Evolutionary conservation across 2,329 filamentous ascomycete species (phyloP).

Genomic region (Paraphoma chrysanthemicola): DNA sequence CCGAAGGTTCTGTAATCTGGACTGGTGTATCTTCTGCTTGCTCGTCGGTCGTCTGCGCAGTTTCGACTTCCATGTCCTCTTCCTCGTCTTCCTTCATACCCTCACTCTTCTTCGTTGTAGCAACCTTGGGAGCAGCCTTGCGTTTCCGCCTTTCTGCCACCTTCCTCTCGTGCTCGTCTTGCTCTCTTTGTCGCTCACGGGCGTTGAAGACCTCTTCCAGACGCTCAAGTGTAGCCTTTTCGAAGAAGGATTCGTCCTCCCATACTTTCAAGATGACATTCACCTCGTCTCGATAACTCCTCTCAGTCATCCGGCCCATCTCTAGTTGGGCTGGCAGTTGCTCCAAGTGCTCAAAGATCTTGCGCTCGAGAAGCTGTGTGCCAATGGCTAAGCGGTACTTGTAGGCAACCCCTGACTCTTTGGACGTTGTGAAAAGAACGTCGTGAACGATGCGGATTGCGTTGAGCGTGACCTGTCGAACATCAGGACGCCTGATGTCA

Average conservation of each 20-base stretch:
- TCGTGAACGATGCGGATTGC: conserved; percentile 83
- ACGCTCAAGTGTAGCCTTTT: conserved; percentile 34
- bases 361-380: conserved; percentile 69
- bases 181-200: conserved; percentile 48
- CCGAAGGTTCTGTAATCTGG: background rate
- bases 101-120: conserved; percentile 9
- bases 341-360: conserved; percentile 78
- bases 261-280: conserved; percentile 44
- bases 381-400: conserved; percentile 85
- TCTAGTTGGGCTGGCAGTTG: conserved; percentile 72
- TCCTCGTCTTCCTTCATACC: conserved; percentile 16
- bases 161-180: conserved; percentile 71
- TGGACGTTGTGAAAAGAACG: conserved; percentile 70
- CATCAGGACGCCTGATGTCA: conserved; percentile 26
- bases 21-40: conserved; percentile 8
- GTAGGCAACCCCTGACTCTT: conserved; percentile 60
- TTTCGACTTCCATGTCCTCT: conserved; percentile 27
- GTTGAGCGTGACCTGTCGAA: conserved; percentile 45
- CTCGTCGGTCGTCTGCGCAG: conserved; percentile 7
- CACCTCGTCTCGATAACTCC: conserved; percentile 52
- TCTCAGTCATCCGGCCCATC: conserved; percentile 82
- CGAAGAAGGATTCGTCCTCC: conserved; percentile 41
- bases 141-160: conserved; percentile 57
- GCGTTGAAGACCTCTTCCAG: conserved; percentile 39
- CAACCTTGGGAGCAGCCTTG: conserved; percentile 13